Percentiles rank a stretch among this genome's conserved stretches.
Conservation (phyloP, 768 basidiomycete species). For the Inosperma sp. region DNA sequence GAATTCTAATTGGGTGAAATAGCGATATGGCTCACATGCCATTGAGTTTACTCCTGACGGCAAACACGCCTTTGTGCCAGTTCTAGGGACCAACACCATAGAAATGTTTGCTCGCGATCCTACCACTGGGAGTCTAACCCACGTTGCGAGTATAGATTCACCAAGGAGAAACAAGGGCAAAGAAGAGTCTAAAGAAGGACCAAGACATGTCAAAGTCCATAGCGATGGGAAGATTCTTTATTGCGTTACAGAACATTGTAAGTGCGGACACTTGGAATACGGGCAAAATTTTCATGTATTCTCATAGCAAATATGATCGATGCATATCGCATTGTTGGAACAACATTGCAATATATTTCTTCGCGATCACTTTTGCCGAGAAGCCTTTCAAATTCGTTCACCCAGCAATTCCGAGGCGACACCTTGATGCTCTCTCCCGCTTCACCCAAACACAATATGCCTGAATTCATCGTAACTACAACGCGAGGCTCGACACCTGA, state of each 20-base stretch:
- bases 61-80: constrained; percentile 42
- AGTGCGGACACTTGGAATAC: constrained; percentile 13
- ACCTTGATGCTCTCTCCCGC: constrained; percentile 42
- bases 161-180: constrained; percentile 31
- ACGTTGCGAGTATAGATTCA: constrained; percentile 36
- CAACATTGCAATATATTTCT: constrained; percentile 25
- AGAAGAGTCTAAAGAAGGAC: constrained; percentile 38
- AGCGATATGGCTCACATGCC: constrained; percentile 50
- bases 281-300: background rate
- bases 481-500: constrained; percentile 40
- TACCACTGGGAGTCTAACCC: constrained; percentile 31
- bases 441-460: constrained; percentile 32
- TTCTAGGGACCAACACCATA: constrained; percentile 45
- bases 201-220: constrained; percentile 49
- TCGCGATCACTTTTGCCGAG: constrained; percentile 34
- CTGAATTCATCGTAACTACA: constrained; percentile 41
- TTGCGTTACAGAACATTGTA: constrained; percentile 50
- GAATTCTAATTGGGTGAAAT: no score
- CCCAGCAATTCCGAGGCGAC: constrained; percentile 38
- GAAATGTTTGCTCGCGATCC: constrained; percentile 40
- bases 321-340: constrained; percentile 36
- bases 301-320: constrained; percentile 44
- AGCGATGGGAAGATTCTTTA: constrained; percentile 49
- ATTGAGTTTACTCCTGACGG: constrained; percentile 41
- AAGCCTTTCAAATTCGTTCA: constrained; percentile 8